phyloP scores from a whole-genome alignment of 768 basidiomycete species.

The Hemileccinum rubropunctum region DNA sequence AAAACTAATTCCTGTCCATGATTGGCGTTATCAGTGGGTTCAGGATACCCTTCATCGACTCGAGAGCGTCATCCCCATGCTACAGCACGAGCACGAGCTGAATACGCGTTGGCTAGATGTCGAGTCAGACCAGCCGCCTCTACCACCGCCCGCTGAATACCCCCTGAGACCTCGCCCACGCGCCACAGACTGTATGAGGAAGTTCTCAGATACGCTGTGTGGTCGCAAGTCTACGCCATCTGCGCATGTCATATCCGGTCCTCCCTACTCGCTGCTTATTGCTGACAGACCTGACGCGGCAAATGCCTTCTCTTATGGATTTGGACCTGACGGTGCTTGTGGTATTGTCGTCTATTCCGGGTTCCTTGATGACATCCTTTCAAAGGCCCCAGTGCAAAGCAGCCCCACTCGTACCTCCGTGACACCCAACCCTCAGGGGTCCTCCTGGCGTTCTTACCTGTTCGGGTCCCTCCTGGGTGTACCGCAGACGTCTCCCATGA shows the following conservation, averaged over 20 bases:
- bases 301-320: constrained; percentile 96
- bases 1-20: constrained; percentile 62
- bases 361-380: constrained; percentile 83
- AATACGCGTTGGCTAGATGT: constrained; percentile 56
- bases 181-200: constrained; percentile 67
- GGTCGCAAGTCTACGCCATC: constrained; percentile 41
- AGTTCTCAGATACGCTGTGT: constrained; percentile 48
- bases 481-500: constrained; percentile 32
- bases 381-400: constrained; percentile 33
- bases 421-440: constrained; percentile 18
- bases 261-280: constrained; percentile 88
- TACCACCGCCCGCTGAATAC: constrained; percentile 79
- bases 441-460: constrained; percentile 47
- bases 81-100: constrained; percentile 57
- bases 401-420: constrained; percentile 25
- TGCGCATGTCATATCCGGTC: constrained; percentile 66
- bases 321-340: constrained; percentile 86
- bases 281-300: constrained; percentile 79
- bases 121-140: constrained; percentile 48
- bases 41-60: constrained; percentile 72
- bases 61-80: constrained; percentile 67
- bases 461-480: constrained; percentile 42
- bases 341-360: constrained; percentile 95
- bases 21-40: constrained; percentile 94
- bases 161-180: constrained; percentile 84